Evolutionary conservation across 1,284 basidiomycete genomes (phyloP).

Genomic region (Melampsora larici-populina): DNA sequence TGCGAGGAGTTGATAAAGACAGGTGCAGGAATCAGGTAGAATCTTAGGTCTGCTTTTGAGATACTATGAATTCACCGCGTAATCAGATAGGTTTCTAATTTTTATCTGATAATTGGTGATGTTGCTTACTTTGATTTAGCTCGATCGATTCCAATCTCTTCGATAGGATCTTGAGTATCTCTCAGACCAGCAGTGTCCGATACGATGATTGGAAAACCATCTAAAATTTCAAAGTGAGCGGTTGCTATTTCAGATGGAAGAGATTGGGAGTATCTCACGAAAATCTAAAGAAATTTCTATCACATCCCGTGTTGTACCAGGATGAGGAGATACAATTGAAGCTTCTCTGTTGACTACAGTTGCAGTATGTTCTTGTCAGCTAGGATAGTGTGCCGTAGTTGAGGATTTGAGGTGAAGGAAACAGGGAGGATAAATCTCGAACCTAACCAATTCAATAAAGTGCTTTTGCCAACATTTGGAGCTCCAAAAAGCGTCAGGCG

Average conservation of each 20-base stretch:
- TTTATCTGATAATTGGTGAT: neutral
- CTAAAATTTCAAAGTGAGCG: conserved; percentile 4
- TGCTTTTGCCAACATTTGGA: conserved; percentile 84
- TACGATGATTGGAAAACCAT: conserved; percentile 70
- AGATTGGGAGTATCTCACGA: conserved; percentile 52
- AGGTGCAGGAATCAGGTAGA: conserved; percentile 21
- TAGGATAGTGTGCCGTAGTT: neutral
- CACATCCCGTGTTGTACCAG: conserved; percentile 83
- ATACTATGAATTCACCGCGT: conserved; percentile 10
- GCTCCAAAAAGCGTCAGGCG: conserved; percentile 80
- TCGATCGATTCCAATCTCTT: conserved; percentile 74
- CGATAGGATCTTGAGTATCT: conserved; percentile 68
- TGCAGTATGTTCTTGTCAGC: neutral
- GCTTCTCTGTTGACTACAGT: conserved; percentile 71
- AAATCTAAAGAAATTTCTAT: conserved; percentile 77
- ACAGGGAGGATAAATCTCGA: conserved; percentile 43
- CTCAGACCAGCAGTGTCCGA: conserved; percentile 81
- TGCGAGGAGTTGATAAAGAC: neutral
- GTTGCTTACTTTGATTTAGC: conserved; percentile 62
- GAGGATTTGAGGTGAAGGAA: conserved; percentile 13
- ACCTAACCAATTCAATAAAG: conserved; percentile 76
- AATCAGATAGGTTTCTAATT: neutral
- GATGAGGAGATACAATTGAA: conserved; percentile 77
- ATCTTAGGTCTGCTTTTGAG: conserved; percentile 8
- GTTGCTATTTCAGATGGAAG: neutral